Percentiles rank a stretch among this genome's conserved stretches.
phyloP scores from a whole-genome alignment of 2,329 filamentous ascomycete species.

The Fusarium pseudoanthophilum region DNA sequence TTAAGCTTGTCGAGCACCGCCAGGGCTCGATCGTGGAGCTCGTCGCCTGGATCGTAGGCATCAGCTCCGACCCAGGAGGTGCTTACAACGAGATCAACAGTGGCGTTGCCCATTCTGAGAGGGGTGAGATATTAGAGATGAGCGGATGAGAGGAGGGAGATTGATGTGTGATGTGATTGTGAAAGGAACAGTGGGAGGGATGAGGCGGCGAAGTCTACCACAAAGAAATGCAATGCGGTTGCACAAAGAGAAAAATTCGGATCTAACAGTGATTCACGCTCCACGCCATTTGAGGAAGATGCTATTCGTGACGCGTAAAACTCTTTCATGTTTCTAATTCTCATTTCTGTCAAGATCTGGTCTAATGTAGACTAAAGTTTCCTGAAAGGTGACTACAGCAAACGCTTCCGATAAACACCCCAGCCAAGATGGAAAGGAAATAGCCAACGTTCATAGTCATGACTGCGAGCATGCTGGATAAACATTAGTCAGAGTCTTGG shows the following conservation, averaged over 20 bases:
- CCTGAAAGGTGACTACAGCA: not conserved
- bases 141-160: not conserved
- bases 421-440: not conserved
- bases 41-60: not conserved
- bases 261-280: fast-evolving
- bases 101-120: not conserved
- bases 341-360: fast-evolving
- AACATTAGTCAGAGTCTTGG: no score
- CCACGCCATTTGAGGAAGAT: no score
- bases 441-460: constrained; percentile 4
- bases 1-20: not conserved
- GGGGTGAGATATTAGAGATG: not conserved
- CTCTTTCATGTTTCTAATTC: not conserved
- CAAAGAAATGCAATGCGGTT: not conserved
- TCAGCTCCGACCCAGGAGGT: not conserved
- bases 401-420: not conserved
- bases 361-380: not conserved
- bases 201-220: not conserved
- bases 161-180: not conserved
- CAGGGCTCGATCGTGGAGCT: not conserved
- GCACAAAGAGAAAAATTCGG: not conserved
- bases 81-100: not conserved
- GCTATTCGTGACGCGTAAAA: no score
- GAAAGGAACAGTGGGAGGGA: not conserved
- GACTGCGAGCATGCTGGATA: not conserved